Conservation (phyloP, 768 basidiomycete genomes). For the Kondoa subrosea region DNA sequence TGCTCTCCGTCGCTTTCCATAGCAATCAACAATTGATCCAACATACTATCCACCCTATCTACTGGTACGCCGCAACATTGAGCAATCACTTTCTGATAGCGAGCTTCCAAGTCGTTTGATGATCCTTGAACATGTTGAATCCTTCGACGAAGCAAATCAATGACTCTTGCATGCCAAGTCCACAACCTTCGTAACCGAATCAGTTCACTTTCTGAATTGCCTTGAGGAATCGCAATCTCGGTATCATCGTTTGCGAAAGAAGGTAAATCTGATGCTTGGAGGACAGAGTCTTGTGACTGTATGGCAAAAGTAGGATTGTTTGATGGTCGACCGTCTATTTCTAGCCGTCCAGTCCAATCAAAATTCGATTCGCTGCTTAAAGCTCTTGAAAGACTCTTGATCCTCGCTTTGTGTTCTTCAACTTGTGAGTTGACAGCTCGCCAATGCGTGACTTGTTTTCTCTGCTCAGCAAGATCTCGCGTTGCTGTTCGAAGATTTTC, state of each 20-base stretch:
- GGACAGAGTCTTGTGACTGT: conserved; percentile 44
- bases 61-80: conserved; percentile 70
- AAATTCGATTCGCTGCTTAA: conserved; percentile 60
- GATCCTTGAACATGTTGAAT: conserved; percentile 56
- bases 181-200: conserved; percentile 58
- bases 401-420: conserved; percentile 62
- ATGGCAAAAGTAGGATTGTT: conserved; percentile 29
- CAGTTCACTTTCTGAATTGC: conserved; percentile 37
- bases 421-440: conserved; percentile 56
- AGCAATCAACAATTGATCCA: conserved; percentile 67
- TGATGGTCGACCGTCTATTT: conserved; percentile 33
- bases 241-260: conserved; percentile 1
- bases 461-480: conserved; percentile 73
- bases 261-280: conserved; percentile 46
- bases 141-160: conserved; percentile 53
- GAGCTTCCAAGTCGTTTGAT: conserved; percentile 58
- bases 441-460: conserved; percentile 64
- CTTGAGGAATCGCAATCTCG: background rate
- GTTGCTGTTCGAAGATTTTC: conserved; percentile 75
- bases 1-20: conserved; percentile 40
- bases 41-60: conserved; percentile 81
- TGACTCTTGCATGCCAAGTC: conserved; percentile 65
- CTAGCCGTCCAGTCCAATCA: conserved; percentile 70
- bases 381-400: conserved; percentile 68
- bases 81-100: conserved; percentile 74